Evolutionary conservation across 2,329 filamentous ascomycete species (phyloP).

Genomic region (Aschersonia sp.): DNA sequence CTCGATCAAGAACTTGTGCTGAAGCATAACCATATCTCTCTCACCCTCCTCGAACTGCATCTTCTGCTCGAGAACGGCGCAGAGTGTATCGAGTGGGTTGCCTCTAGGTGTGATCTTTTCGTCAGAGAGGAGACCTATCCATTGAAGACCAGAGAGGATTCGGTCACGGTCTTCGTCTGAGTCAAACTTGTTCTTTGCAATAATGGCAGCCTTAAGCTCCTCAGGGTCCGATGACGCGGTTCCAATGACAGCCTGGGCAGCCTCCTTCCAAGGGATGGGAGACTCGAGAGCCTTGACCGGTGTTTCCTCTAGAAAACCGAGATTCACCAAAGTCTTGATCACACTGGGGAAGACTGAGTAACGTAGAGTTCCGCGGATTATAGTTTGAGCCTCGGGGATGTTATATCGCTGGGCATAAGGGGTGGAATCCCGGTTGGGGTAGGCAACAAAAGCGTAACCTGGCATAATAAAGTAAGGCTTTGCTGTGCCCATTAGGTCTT

Average conservation of each 20-base stretch:
- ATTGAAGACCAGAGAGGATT: constrained; percentile 57
- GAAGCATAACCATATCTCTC: constrained; percentile 69
- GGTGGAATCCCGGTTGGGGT: constrained; percentile 85
- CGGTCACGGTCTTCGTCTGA: constrained; percentile 52
- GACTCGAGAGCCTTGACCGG: constrained; percentile 49
- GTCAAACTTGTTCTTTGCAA: constrained; percentile 60
- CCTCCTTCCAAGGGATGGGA: constrained; percentile 68
- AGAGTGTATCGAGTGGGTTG: constrained; percentile 82
- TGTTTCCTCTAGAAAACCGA: constrained; percentile 72
- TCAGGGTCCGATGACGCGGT: constrained; percentile 49
- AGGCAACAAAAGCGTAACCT: constrained; percentile 78
- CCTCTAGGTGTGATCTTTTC: constrained; percentile 47
- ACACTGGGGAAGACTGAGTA: constrained; percentile 88
- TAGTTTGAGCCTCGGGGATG: constrained; percentile 85
- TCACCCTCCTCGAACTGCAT: constrained; percentile 76
- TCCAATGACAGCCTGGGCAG: constrained; percentile 61
- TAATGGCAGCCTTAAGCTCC: constrained; percentile 60
- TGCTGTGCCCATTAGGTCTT: constrained; percentile 39
- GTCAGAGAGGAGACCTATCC: constrained; percentile 46
- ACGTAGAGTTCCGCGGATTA: constrained; percentile 68
- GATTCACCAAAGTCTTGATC: constrained; percentile 73
- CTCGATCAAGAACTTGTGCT: constrained; percentile 77
- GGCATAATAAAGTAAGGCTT: constrained; percentile 83
- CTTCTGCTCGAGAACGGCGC: constrained; percentile 77
- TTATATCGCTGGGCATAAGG: constrained; percentile 77